Conservation (phyloP, 805 yeast genomes). For the Alloascoidea hylecoeti region DNA sequence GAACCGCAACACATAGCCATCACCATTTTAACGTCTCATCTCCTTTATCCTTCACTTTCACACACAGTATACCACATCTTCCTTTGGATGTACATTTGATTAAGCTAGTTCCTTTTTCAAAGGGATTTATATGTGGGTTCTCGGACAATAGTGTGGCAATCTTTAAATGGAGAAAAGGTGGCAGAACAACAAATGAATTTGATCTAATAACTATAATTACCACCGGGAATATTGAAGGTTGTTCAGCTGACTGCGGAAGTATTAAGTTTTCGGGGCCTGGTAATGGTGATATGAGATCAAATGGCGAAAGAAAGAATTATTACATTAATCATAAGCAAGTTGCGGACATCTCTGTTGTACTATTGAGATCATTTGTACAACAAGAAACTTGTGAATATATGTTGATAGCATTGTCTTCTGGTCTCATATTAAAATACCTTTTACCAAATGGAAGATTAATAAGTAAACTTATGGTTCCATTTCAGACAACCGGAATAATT, state of each 20-base stretch:
- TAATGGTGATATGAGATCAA: too few species aligned
- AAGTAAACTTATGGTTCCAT: neutral
- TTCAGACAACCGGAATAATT: neutral
- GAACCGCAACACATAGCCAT: too few species aligned
- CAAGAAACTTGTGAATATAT: neutral
- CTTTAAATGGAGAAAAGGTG: neutral
- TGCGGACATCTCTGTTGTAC: neutral
- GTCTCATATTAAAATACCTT: neutral
- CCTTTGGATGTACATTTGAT: neutral
- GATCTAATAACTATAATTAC: neutral
- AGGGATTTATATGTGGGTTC: neutral
- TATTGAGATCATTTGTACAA: too few species aligned
- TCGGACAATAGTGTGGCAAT: constrained; percentile 1
- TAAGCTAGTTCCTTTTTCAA: neutral
- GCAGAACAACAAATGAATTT: neutral
- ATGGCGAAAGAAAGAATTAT: too few species aligned
- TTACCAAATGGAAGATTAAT: neutral
- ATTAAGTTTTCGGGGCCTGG: too few species aligned
- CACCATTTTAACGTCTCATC: neutral
- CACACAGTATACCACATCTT: neutral
- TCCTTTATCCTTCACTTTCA: neutral
- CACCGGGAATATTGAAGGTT: neutral
- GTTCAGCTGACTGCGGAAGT: neutral
- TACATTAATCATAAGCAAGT: neutral
- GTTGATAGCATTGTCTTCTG: neutral